Base-by-base conservation (phyloP, 768 basidiomycete genomes). In the Stropharia rugosoannulata region DNA sequence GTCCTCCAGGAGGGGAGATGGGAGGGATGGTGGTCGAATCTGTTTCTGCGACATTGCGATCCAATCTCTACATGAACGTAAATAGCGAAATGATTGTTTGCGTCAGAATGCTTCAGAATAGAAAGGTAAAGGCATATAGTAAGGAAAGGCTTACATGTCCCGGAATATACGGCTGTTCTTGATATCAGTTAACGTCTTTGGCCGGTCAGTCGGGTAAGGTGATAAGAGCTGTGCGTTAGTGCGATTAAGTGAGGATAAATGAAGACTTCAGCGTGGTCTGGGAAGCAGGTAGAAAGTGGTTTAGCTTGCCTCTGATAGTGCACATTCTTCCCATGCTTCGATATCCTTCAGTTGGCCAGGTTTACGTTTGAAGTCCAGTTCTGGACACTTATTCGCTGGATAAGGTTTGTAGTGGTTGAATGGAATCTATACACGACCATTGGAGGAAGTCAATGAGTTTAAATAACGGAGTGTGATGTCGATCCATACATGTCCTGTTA, bases 401-500 rank as follows among this genome's bases (percentile, higher is more conserved):
- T 68, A 68, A 25, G 62, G 59, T 49, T 50, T 59, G 36, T 42
- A 64, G 47, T 64, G 42, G 36, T 66, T 57, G 56, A 68, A 68
- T 9, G 66, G 66, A 56, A 68, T 64, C 66, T 68, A 7, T 32
- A 25, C 1, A 4, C 19, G 15, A 47, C 35, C 15, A 37, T 8
- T 27, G 35, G 19, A 36, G 36, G 6, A 15, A 45, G 12, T 39
- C 32, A 12, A 45, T 43, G 36, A 49, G 19, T n/a, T n/a, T 19
- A 12, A 38, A 22, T 12, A 2, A 35, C 10, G 3, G 4, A 16
- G 19, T 22, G 25, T 18, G 32, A 42, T 16, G 22, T 9, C 12
- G 22, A 29, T n/a, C 25, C 62, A 48, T 56, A 73, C 74, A 44
- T 78, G 72, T 8, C 90, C 90, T 0, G 84, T 85, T 37, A 93